Conservation (phyloP, 148 eudicot species). For the Rhododendron simsii region DNA sequence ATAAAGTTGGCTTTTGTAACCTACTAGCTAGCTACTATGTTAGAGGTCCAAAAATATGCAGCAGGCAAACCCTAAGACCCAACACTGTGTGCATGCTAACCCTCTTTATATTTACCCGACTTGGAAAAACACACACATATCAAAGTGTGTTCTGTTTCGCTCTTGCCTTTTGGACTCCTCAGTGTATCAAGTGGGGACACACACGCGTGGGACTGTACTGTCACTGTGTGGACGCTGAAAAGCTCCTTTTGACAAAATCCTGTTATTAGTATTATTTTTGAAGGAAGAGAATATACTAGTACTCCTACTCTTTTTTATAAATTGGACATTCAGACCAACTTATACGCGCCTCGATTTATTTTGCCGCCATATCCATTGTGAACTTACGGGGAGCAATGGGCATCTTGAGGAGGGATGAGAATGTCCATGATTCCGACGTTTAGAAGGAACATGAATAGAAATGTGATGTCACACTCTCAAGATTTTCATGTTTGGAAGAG, state of each 20-base stretch:
- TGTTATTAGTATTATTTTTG: not conserved
- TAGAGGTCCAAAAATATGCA: not conserved
- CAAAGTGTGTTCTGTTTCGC: not conserved
- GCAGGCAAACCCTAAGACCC: not conserved
- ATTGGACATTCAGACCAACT: accelerated
- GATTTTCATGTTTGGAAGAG: no score
- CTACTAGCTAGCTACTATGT: not conserved
- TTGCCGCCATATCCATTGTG: no score
- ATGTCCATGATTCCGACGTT: no score
- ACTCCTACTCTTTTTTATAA: no score
- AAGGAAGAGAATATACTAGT: no score
- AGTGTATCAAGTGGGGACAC: not conserved
- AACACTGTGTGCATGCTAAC: not conserved
- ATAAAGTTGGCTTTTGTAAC: not conserved
- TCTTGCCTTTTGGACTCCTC: not conserved
- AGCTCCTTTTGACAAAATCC: not conserved
- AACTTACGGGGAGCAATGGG: no score
- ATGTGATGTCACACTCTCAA: no score
- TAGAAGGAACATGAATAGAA: no score
- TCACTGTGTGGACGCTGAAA: not conserved
- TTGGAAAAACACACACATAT: slow-evolving; percentile 8
- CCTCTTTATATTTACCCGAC: not conserved
- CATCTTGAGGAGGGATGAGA: no score
- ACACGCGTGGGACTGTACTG: slow-evolving; percentile 1
- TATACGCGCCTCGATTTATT: accelerated